A percentile compares a stretch with the other conserved stretches of the same genome.
Evolutionary conservation across 1,139 yeast species (phyloP).

Genomic region (Diutina rugosa): DNA sequence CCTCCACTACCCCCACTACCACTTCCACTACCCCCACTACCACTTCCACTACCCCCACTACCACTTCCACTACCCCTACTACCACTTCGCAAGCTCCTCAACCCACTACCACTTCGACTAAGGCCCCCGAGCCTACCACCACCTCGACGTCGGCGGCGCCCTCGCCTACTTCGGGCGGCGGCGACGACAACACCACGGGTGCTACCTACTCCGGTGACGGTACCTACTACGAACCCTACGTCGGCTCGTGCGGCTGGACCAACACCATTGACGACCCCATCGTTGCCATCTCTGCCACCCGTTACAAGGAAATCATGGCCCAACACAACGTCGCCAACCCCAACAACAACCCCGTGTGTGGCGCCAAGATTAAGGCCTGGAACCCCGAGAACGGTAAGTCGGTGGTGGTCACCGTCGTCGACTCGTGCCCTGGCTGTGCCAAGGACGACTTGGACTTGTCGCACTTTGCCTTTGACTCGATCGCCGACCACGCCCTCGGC

Average conservation of each 20-base stretch:
- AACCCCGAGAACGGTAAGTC: conserved; percentile 24
- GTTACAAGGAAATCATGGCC: neutral
- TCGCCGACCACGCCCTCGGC: conserved; percentile 35
- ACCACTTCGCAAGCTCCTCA: neutral
- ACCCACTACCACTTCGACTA: neutral
- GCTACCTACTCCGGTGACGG: conserved; percentile 66
- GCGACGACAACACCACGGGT: conserved; percentile 26
- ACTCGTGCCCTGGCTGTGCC: conserved; percentile 39
- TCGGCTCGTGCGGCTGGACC: conserved; percentile 50
- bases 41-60: neutral
- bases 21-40: neutral
- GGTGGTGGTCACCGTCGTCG: conserved; percentile 39
- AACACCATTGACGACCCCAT: conserved; percentile 35
- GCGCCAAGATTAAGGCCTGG: conserved; percentile 28
- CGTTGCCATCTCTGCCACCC: conserved; percentile 17
- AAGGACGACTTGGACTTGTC: conserved; percentile 37
- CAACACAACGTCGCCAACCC: conserved; percentile 29
- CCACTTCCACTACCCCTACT: neutral
- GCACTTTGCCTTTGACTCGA: conserved; percentile 35
- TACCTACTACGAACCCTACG: conserved; percentile 50
- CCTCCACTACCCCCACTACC: neutral
- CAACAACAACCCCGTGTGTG: conserved; percentile 35
- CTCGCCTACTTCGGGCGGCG: conserved; percentile 12
- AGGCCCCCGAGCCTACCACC: conserved; percentile 1
- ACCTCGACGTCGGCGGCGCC: conserved; percentile 3